Evolutionary conservation across 1,139 yeast genomes (phyloP).

Genomic region (Protomyces pachydermus): DNA sequence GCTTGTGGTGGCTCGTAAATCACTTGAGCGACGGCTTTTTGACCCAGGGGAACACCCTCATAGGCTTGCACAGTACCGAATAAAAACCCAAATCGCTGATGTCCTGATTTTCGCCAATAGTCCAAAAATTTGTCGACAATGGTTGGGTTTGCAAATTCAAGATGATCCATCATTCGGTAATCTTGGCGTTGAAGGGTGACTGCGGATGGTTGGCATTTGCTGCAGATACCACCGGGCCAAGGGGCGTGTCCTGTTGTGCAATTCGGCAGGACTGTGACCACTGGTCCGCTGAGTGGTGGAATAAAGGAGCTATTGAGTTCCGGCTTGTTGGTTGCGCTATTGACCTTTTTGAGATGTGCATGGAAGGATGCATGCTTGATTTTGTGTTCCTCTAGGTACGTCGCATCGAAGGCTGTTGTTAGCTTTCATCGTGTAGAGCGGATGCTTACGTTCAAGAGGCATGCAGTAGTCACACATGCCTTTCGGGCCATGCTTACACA

Average conservation of each 20-base stretch:
- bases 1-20: slow-evolving; percentile 90
- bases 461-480: slow-evolving; percentile 99
- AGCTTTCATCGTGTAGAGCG: neutral
- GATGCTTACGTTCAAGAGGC: slow-evolving; percentile 56
- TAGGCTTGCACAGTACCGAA: slow-evolving; percentile 76
- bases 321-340: slow-evolving; percentile 43
- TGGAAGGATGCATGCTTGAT: slow-evolving; percentile 89
- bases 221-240: slow-evolving; percentile 91
- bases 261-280: slow-evolving; percentile 55
- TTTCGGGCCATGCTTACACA: slow-evolving; percentile 83
- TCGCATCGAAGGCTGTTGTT: slow-evolving; percentile 71
- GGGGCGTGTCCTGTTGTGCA: slow-evolving; percentile 84
- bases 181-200: slow-evolving; percentile 85
- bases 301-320: slow-evolving; percentile 57
- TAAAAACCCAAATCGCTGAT: slow-evolving; percentile 78
- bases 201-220: slow-evolving; percentile 96
- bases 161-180: slow-evolving; percentile 96
- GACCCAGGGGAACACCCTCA: slow-evolving; percentile 82
- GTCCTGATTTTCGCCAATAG: slow-evolving; percentile 83
- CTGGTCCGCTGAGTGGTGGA: slow-evolving; percentile 71
- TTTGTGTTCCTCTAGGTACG: slow-evolving; percentile 65
- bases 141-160: slow-evolving; percentile 72
- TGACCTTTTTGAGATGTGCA: slow-evolving; percentile 68
- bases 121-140: slow-evolving; percentile 80
- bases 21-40: slow-evolving; percentile 89